phyloP scores from a whole-genome alignment of 176 grass and related monocot genomes.

The Poa annua region DNA sequence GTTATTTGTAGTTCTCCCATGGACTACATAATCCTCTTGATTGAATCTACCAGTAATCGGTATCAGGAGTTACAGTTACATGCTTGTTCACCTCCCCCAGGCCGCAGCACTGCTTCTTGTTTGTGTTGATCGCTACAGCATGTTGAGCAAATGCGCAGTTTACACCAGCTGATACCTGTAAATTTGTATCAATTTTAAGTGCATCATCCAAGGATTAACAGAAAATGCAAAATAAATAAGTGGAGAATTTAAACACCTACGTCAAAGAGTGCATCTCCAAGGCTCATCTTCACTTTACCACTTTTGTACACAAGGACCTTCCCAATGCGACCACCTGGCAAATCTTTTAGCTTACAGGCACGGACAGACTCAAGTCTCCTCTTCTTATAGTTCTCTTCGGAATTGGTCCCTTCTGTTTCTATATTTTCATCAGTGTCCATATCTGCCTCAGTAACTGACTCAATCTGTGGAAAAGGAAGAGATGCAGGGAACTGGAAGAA shows the following conservation, averaged over 20 bases:
- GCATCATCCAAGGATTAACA: neutral
- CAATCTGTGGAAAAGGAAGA: constrained; percentile 47
- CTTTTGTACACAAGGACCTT: constrained; percentile 78
- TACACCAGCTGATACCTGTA: constrained; percentile 65
- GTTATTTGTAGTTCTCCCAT: neutral
- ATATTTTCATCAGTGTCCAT: constrained; percentile 17
- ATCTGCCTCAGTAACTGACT: neutral
- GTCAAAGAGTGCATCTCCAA: constrained; percentile 67
- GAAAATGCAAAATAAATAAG: constrained; percentile 20
- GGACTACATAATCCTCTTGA: constrained; percentile 18
- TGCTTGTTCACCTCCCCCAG: constrained; percentile 57
- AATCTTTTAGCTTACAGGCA: constrained; percentile 55
- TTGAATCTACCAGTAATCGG: constrained; percentile 56
- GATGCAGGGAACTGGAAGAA: constrained; percentile 71
- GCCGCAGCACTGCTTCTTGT: constrained; percentile 68
- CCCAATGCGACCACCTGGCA: constrained; percentile 66
- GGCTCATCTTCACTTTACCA: constrained; percentile 83
- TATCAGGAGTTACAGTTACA: constrained; percentile 57
- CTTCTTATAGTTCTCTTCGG: constrained; percentile 16
- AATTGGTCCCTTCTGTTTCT: constrained; percentile 27
- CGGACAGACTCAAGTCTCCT: constrained; percentile 22
- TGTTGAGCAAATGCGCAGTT: constrained; percentile 67
- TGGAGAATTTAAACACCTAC: constrained; percentile 42
- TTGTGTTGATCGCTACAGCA: constrained; percentile 52
- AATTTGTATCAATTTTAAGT: neutral